Evolutionary conservation across 495 filamentous ascomycete species (phyloP).

Genomic region (Neurospora sp.): DNA sequence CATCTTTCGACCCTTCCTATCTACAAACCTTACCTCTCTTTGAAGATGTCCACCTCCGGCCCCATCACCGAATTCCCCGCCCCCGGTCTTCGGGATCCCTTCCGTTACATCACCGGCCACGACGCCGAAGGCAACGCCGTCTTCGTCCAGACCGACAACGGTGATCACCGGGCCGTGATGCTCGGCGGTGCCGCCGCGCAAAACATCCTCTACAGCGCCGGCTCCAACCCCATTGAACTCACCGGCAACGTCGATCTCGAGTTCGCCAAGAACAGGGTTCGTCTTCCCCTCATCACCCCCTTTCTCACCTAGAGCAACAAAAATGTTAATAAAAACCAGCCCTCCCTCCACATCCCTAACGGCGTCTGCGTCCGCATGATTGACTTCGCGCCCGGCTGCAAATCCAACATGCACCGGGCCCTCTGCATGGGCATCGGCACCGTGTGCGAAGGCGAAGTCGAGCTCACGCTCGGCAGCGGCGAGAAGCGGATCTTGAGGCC

Average conservation of each 20-base stretch:
- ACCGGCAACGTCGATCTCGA: background rate
- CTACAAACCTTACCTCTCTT: background rate
- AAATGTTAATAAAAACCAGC: background rate
- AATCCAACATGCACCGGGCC: constrained; percentile 45
- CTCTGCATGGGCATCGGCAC: constrained; percentile 50
- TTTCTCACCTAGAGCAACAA: background rate
- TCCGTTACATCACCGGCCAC: background rate
- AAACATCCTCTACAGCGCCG: background rate
- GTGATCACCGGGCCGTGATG: background rate
- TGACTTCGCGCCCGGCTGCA: background rate
- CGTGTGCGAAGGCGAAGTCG: constrained; percentile 47
- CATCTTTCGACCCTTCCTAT: no score
- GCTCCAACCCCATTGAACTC: background rate
- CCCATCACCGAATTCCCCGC: background rate
- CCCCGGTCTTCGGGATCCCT: background rate
- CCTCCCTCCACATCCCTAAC: background rate
- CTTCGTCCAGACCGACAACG: background rate
- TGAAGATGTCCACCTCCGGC: background rate
- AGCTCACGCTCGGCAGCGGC: constrained; percentile 40
- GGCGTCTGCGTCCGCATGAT: background rate
- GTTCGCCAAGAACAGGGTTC: background rate
- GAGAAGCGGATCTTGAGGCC: constrained; percentile 35
- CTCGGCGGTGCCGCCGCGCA: background rate
- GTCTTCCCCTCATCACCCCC: background rate
- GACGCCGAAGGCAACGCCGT: background rate